A percentile compares a stretch with the other conserved stretches of the same genome.
Evolutionary conservation across 257 asterid genomes (phyloP).

Genomic region (Przewalskia tangutica): DNA sequence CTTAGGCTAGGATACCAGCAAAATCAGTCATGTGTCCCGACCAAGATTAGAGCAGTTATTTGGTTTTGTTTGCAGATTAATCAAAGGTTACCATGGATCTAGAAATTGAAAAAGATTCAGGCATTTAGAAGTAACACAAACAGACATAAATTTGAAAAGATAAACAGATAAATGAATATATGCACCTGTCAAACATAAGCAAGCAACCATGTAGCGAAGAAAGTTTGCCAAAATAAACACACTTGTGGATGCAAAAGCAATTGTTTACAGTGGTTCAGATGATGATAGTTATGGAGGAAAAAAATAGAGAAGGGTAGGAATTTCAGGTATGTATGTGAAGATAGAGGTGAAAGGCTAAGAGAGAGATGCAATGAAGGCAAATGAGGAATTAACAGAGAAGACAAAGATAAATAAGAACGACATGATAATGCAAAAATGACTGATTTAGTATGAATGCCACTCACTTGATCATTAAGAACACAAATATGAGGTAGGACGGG

Average conservation of each 20-base stretch:
- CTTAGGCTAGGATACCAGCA: neutral
- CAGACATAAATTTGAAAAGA: neutral
- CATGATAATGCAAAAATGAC: neutral
- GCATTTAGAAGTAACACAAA: neutral
- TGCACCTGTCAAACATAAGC: neutral
- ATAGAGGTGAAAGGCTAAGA: neutral
- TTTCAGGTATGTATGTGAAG: neutral
- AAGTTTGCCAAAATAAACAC: neutral
- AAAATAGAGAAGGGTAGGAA: neutral
- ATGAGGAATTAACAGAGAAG: neutral
- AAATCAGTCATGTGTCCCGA: neutral
- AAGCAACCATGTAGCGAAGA: neutral
- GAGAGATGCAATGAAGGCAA: neutral
- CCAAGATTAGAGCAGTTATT: neutral
- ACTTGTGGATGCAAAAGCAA: neutral
- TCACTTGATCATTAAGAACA: neutral
- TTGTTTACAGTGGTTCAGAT: neutral
- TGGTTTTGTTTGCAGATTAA: neutral
- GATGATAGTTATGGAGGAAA: neutral
- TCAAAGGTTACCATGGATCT: neutral
- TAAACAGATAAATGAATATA: neutral
- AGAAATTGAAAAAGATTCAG: neutral
- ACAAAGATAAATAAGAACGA: neutral
- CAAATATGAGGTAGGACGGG: neutral
- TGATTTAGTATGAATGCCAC: neutral